Evolutionary conservation across 1,139 yeast species (phyloP).

Genomic region (Arxiozyma telluris): DNA sequence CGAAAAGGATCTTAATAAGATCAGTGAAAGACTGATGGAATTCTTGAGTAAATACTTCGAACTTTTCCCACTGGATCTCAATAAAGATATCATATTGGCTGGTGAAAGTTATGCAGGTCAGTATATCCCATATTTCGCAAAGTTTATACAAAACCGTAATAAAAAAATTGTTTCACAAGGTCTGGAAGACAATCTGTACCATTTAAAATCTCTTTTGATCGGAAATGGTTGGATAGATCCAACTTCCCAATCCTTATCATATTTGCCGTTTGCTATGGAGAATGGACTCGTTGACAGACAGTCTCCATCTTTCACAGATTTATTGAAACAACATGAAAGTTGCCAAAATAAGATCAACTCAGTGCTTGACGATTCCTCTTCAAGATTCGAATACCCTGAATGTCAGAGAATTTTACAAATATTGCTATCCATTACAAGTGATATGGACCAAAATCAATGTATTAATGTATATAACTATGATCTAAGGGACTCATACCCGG

Average conservation of each 20-base stretch:
- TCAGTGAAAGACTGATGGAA: slow-evolving; percentile 50
- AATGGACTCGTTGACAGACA: slow-evolving; percentile 44
- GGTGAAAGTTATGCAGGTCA: slow-evolving; percentile 99
- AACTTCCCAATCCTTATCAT: slow-evolving; percentile 70
- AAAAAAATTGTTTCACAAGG: slow-evolving; percentile 13
- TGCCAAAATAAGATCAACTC: slow-evolving; percentile 49
- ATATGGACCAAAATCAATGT: slow-evolving; percentile 35
- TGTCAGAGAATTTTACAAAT: slow-evolving; percentile 37
- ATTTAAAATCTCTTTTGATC: slow-evolving; percentile 61
- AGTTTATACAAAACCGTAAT: slow-evolving; percentile 47
- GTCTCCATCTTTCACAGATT: slow-evolving; percentile 35
- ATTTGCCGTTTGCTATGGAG: slow-evolving; percentile 60
- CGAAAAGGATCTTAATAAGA: slow-evolving; percentile 49
- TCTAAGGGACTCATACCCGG: slow-evolving; percentile 61
- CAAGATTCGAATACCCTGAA: slow-evolving; percentile 29
- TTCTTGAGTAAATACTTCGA: slow-evolving; percentile 62
- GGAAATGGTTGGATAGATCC: slow-evolving; percentile 99
- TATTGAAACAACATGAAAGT: slow-evolving; percentile 46
- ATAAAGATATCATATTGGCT: slow-evolving; percentile 64
- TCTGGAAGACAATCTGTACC: slow-evolving; percentile 19
- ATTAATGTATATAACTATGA: slow-evolving; percentile 76
- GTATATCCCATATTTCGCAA: slow-evolving; percentile 81
- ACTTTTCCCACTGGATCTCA: slow-evolving; percentile 63
- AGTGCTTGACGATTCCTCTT: slow-evolving; percentile 21
- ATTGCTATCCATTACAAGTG: slow-evolving; percentile 31